Conservation (phyloP, 768 basidiomycete species). For the Serendipita sp. region DNA sequence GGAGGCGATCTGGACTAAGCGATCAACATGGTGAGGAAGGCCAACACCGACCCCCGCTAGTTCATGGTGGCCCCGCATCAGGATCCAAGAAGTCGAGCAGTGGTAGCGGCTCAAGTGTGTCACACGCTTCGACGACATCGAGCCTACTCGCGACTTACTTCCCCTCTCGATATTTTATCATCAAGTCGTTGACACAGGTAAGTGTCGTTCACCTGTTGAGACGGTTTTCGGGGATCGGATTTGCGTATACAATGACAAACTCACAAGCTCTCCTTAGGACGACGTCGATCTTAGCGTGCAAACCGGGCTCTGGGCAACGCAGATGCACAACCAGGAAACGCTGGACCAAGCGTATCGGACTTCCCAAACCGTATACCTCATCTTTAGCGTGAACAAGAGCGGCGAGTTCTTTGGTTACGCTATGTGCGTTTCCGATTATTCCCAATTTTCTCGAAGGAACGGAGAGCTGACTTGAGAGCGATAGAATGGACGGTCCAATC, state of each 20-base stretch:
- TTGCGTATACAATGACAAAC: background rate
- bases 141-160: conserved; percentile 63
- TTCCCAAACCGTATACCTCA: conserved; percentile 68
- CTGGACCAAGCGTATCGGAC: conserved; percentile 91
- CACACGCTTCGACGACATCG: conserved; percentile 69
- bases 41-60: background rate
- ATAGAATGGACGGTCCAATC: conserved; percentile 59
- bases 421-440: conserved; percentile 30
- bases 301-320: conserved; percentile 79
- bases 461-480: background rate
- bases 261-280: conserved; percentile 31
- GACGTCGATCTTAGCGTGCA: conserved; percentile 70
- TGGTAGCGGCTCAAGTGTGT: conserved; percentile 37
- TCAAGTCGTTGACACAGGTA: conserved; percentile 76
- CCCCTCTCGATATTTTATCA: conserved; percentile 81
- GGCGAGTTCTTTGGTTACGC: conserved; percentile 94
- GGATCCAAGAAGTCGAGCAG: conserved; percentile 15
- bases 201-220: conserved; percentile 13
- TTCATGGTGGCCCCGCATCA: conserved; percentile 17
- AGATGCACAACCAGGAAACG: conserved; percentile 80
- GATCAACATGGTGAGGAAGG: background rate
- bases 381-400: conserved; percentile 87
- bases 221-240: background rate
- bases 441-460: background rate
- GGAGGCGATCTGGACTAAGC: conserved; percentile 19